Base-by-base conservation (phyloP, 2,329 filamentous ascomycete species). In the Colletotrichum lini region DNA sequence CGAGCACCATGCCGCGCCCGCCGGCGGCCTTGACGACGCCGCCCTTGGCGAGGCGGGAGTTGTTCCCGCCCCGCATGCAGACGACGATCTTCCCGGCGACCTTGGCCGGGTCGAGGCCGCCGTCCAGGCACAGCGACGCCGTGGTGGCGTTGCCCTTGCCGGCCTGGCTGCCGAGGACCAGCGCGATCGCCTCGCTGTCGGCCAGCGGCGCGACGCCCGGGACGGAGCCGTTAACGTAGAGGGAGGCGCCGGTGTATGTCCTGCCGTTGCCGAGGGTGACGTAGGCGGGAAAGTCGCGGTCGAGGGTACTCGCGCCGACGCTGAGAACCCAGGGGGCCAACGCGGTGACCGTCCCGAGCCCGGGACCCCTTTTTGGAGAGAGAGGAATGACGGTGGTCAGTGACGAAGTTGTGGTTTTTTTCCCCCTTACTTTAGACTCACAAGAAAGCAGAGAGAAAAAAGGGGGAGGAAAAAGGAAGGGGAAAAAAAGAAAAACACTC, bases 241-340 rank as follows among this genome's bases (percentile, higher is more conserved):
- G 49, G 16, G 62, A 61, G 35, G 18, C 23, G 23, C 67, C 67
- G 4, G 56, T 67, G 56, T 66, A 70, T 18, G 30, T 70, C 56
- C 57, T 59, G 15, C 63, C 67, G 40, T 70, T 61, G 10, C 67
- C 67, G 4, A 70, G 63, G 30, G 40, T 57, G 18, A 67, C 42
- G 13, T 49, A 5, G 16, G 62, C 62, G 12, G 67, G 67, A 8
- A 70, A 70, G 23, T 67, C 62, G 15, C 67, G 67, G 50, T 70
- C 67, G n/a, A 70, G 30, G 8, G 62, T 70, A 63, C 63, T 70
- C n/a, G 67, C 63, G 2, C 30, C 67, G 3, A 70, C 67, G 13
- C n/a, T 70, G 26, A 70, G n/a, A 26, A n/a, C 13, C 67, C 67
- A 70, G 0, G 67, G 67, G 5, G 54, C 40, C 13, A 67, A 26